These are phyloP conservation scores for Niveomyces coronatus DNA, from an alignment of 2,329 filamentous ascomycete genomes.

Conservation along the genomic window DNA sequence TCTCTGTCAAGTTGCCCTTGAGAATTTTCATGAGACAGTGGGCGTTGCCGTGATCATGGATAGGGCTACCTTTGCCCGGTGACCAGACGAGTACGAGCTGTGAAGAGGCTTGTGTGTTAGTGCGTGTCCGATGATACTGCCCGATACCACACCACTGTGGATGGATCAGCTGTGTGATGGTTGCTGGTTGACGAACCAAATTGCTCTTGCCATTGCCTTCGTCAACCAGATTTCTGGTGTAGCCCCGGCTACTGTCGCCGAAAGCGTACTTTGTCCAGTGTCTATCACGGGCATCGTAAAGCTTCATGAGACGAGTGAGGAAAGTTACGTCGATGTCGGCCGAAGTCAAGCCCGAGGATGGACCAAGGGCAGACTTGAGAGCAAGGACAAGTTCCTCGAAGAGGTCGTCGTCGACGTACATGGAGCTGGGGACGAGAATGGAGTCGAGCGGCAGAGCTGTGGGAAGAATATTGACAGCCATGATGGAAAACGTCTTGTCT, in stretches of 20 bases:
- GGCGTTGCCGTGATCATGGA: conserved; percentile 82
- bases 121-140: not conserved
- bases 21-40: conserved; percentile 92
- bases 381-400: conserved; percentile 64
- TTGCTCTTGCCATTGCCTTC: conserved; percentile 77
- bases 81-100: conserved; percentile 85
- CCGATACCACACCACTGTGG: not conserved
- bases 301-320: conserved; percentile 61
- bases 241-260: conserved; percentile 56
- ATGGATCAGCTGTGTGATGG: not conserved
- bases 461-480: conserved; percentile 11
- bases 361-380: conserved; percentile 66
- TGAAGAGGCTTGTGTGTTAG: conserved; percentile 8
- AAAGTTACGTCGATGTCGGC: conserved; percentile 68
- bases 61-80: conserved; percentile 70
- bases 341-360: conserved; percentile 71
- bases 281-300: conserved; percentile 56
- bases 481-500: conserved; percentile 7
- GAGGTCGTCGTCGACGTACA: conserved; percentile 23
- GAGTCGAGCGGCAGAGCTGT: conserved; percentile 10
- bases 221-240: conserved; percentile 84
- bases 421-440: conserved; percentile 1
- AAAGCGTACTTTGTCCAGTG: conserved; percentile 72
- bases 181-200: conserved; percentile 40
- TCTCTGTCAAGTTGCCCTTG: conserved; percentile 69